A percentile compares a stretch with the other conserved stretches of the same genome.
Evolutionary conservation across 176 grass and related monocot species (phyloP).

Genomic region (Aegilops tauschii): DNA sequence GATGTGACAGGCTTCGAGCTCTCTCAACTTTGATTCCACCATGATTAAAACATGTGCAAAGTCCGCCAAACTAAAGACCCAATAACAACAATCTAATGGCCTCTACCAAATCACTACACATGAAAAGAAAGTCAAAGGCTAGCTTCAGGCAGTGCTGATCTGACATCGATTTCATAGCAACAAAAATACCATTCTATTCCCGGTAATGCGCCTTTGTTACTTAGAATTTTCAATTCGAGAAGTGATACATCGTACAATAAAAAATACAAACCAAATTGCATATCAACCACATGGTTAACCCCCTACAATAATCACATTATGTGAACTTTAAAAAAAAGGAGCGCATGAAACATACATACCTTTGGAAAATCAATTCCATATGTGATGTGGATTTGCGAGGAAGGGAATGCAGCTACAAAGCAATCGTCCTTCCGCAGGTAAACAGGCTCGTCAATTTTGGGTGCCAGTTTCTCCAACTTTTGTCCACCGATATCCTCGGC

Average conservation of each 20-base stretch:
- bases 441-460: constrained; percentile 57
- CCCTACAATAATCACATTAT: background rate
- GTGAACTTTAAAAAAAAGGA: background rate
- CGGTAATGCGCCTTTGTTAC: background rate
- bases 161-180: background rate
- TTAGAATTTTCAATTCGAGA: background rate
- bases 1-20: background rate
- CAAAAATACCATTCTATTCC: background rate
- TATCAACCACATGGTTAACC: background rate
- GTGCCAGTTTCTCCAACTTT: constrained; percentile 60
- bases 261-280: background rate
- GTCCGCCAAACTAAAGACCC: background rate
- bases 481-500: constrained; percentile 49
- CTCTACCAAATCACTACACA: background rate
- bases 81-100: background rate
- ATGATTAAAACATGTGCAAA: background rate
- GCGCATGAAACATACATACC: constrained; percentile 29
- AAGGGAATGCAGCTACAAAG: constrained; percentile 85
- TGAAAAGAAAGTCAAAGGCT: background rate
- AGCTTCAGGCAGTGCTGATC: background rate
- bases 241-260: background rate
- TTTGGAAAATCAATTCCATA: constrained; percentile 84
- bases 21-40: background rate
- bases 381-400: constrained; percentile 54
- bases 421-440: constrained; percentile 54